A percentile compares a stretch with the other conserved stretches of the same genome.
Conservation (phyloP, 441 rosid species). For the Populus hybrid region DNA sequence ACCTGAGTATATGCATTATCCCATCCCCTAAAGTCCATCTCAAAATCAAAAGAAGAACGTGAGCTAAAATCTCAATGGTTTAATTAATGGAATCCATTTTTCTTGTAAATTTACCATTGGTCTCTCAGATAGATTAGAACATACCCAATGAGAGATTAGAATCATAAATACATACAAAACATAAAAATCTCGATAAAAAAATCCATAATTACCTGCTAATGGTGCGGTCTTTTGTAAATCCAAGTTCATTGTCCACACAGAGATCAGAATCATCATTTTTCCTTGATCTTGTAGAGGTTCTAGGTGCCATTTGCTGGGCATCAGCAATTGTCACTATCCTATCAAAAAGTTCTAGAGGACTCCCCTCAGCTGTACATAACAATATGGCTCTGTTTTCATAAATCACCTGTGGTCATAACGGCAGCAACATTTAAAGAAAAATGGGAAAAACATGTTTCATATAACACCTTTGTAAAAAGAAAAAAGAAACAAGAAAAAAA, state of each 20-base stretch:
- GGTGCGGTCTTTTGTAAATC: slow-evolving; percentile 95
- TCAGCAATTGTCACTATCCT: slow-evolving; percentile 73
- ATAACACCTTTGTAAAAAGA: not conserved
- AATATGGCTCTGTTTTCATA: slow-evolving; percentile 86
- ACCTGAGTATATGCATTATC: too few relatives aligned
- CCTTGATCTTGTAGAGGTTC: slow-evolving; percentile 84
- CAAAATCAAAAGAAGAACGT: too few relatives aligned
- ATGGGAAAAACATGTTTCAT: not conserved
- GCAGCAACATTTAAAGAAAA: not conserved
- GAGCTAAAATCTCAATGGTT: too few relatives aligned
- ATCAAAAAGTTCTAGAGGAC: slow-evolving; percentile 67
- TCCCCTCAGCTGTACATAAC: slow-evolving; percentile 87
- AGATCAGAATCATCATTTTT: slow-evolving; percentile 72
- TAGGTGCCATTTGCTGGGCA: slow-evolving; percentile 68
- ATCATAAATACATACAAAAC: not conserved
- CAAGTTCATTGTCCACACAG: slow-evolving; percentile 93
- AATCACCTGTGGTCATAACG: slow-evolving; percentile 61
- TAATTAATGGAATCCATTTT: not conserved
- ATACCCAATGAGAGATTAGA: not conserved
- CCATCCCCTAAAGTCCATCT: too few relatives aligned
- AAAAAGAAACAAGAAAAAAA: not conserved
- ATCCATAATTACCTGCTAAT: slow-evolving; percentile 67
- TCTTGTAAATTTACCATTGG: too few relatives aligned
- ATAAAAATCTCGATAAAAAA: not conserved
- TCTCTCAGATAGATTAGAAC: not conserved